These are phyloP conservation scores for Inonotus hispidus DNA, from an alignment of 1,284 basidiomycete genomes.

Conservation along the genomic window DNA sequence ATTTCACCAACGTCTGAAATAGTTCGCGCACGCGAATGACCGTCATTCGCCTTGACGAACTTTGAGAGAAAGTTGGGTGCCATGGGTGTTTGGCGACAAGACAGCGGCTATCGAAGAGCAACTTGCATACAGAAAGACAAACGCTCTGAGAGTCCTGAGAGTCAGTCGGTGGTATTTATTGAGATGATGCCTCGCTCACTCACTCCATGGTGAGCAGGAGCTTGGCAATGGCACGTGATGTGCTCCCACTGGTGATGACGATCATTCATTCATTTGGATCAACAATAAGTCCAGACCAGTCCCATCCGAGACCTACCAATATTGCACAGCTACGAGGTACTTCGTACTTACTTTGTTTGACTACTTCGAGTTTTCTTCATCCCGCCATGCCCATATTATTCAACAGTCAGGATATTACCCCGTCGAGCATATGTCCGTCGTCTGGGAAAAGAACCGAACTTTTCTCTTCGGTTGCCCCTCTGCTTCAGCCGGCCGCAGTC, in stretches of 20 bases:
- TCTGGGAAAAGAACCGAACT: no score
- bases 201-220: background rate
- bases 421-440: no score
- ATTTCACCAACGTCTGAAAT: constrained; percentile 18
- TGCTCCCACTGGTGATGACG: no score
- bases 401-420: no score
- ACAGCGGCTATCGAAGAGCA: background rate
- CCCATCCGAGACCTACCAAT: no score
- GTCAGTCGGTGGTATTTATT: background rate
- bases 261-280: no score
- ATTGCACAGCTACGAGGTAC: background rate
- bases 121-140: background rate
- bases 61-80: constrained; percentile 33
- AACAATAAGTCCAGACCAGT: no score
- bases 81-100: constrained; percentile 5
- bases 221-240: background rate
- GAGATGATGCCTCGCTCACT: background rate
- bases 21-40: constrained; percentile 17
- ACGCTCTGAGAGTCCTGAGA: background rate
- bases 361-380: background rate
- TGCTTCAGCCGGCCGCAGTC: no score
- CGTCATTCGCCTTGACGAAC: constrained; percentile 27
- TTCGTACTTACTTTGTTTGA: background rate
- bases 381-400: no score
- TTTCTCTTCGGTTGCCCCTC: no score